phyloP scores from a whole-genome alignment of 768 basidiomycete genomes.

The Pleurotus citrinopileatus region DNA sequence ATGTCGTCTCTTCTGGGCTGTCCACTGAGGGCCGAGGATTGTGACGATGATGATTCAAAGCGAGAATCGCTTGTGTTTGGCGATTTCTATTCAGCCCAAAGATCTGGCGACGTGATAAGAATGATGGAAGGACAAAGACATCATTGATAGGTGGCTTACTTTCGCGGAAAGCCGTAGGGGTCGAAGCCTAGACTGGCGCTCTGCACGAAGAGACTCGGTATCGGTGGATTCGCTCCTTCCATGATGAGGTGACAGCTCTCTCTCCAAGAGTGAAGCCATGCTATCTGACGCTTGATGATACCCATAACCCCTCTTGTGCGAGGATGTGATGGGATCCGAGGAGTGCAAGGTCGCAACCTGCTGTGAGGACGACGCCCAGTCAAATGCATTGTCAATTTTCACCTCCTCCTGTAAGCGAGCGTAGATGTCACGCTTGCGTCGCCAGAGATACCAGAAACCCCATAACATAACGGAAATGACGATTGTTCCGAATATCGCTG shows the following conservation, averaged over 20 bases:
- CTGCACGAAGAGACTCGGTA: background rate
- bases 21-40: background rate
- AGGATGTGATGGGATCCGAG: background rate
- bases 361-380: slow-evolving; percentile 2
- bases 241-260: background rate
- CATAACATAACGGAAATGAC: background rate
- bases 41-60: background rate
- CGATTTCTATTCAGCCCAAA: background rate
- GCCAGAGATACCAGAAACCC: background rate
- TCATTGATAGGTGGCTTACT: background rate
- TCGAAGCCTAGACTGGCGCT: background rate
- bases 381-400: slow-evolving; percentile 5
- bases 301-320: background rate
- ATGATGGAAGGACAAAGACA: slow-evolving; percentile 4
- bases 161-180: background rate
- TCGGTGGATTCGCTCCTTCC: background rate
- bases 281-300: background rate
- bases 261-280: background rate
- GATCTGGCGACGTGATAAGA: background rate
- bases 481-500: slow-evolving; percentile 6
- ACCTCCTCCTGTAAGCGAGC: slow-evolving; percentile 2
- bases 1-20: background rate
- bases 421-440: background rate
- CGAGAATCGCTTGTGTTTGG: background rate
- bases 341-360: background rate